A percentile compares a stretch with the other conserved stretches of the same genome.
Conservation (phyloP, 2,329 filamentous ascomycete genomes). For the Calonectria leucothoes region DNA sequence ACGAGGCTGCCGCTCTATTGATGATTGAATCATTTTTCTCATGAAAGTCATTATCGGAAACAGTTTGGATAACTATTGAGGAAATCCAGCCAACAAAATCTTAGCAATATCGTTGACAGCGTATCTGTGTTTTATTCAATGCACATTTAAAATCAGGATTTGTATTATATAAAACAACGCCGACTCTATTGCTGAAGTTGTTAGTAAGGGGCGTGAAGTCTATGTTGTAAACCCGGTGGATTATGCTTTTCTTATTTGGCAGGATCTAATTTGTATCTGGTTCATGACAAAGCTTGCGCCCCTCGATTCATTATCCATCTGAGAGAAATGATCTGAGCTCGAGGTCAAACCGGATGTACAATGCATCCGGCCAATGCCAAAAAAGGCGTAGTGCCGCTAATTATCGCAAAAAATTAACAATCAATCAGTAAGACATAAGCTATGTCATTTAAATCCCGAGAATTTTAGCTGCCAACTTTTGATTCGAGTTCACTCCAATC, state of each 20-base stretch:
- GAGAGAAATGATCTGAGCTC: neutral
- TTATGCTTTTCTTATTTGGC: neutral
- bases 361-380: neutral
- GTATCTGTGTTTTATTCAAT: no score
- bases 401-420: neutral
- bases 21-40: no score
- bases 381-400: neutral
- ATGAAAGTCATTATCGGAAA: no score
- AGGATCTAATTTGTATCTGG: neutral
- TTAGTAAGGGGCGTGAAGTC: no score
- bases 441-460: neutral
- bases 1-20: no score
- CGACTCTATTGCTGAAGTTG: no score
- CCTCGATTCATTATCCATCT: neutral
- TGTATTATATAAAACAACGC: no score
- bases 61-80: no score
- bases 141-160: no score
- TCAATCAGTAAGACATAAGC: neutral
- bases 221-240: no score
- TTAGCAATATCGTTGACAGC: no score
- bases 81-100: no score
- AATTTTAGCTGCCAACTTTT: neutral
- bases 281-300: neutral
- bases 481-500: neutral
- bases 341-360: neutral